Percentiles rank a stretch among this genome's conserved stretches.
These are phyloP conservation scores for Musa acuminata DNA, from an alignment of 176 grass and related monocot genomes.

Conservation along the genomic window DNA sequence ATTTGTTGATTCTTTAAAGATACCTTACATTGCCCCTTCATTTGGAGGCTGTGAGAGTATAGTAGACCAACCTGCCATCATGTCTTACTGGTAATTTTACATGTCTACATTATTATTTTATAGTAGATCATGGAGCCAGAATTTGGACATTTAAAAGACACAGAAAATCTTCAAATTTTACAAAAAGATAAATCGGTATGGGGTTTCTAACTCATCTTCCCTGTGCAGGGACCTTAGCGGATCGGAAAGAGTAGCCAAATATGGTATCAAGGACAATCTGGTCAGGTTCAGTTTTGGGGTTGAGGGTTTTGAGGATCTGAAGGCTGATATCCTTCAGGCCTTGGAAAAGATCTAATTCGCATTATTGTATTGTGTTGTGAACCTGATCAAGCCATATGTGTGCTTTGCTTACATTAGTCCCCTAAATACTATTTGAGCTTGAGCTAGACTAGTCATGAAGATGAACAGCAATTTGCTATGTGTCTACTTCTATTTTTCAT, in stretches of 20 bases:
- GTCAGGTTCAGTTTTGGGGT: conserved; percentile 97
- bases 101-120: conserved; percentile 5
- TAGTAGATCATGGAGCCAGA: not conserved
- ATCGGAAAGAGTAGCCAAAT: conserved; percentile 61
- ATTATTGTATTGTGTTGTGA: not conserved
- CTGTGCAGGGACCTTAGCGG: conserved; percentile 9
- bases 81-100: conserved; percentile 85
- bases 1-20: conserved; percentile 92
- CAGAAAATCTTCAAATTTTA: too few species aligned
- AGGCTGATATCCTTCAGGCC: conserved; percentile 82
- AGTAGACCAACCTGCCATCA: conserved; percentile 93
- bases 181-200: not conserved
- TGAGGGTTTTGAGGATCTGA: conserved; percentile 84
- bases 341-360: conserved; percentile 50
- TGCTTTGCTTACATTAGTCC: not conserved
- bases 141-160: too few species aligned
- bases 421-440: not conserved
- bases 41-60: conserved; percentile 98
- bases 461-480: not conserved
- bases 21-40: conserved; percentile 86
- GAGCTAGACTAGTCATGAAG: not conserved
- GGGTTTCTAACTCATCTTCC: not conserved
- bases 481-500: not conserved
- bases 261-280: conserved; percentile 94
- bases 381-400: not conserved